phyloP scores from a whole-genome alignment of 345 rosid species.

The Abelmoschus esculentus region DNA sequence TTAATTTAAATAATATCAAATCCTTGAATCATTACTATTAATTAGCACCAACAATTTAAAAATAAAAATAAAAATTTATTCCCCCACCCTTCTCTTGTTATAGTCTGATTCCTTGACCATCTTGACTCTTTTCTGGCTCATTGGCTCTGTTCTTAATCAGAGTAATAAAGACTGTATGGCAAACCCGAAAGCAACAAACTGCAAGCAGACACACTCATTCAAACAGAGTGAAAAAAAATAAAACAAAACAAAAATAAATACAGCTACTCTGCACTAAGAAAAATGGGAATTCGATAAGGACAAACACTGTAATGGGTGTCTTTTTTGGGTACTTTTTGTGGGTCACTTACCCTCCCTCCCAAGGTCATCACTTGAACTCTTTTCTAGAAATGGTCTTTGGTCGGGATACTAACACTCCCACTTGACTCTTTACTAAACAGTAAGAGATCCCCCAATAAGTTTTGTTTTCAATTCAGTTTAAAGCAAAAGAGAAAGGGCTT shows the following conservation, averaged over 20 bases:
- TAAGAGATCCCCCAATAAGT: background rate
- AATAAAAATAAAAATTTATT: background rate
- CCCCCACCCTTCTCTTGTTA: background rate
- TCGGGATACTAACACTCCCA: background rate
- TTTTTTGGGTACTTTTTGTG: slow-evolving; percentile 18
- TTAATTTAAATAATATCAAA: too few species aligned
- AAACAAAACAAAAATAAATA: background rate
- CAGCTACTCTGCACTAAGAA: slow-evolving; percentile 5
- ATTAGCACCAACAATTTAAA: too few species aligned
- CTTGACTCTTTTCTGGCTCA: background rate
- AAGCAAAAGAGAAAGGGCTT: background rate
- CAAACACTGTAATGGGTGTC: slow-evolving; percentile 9
- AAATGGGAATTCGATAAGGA: slow-evolving; percentile 15
- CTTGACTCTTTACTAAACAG: slow-evolving; percentile 1
- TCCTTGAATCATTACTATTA: too few species aligned
- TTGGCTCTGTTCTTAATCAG: background rate
- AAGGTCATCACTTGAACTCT: slow-evolving; percentile 4
- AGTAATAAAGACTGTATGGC: background rate
- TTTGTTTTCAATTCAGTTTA: background rate
- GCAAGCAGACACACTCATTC: background rate
- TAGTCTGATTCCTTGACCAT: background rate
- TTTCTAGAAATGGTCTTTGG: background rate
- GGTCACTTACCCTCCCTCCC: slow-evolving; percentile 12
- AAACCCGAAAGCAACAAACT: slow-evolving; percentile 9
- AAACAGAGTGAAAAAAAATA: background rate